Base-by-base conservation (phyloP, 2,329 filamentous ascomycete species). In the Chaetomiaceae sp. region DNA sequence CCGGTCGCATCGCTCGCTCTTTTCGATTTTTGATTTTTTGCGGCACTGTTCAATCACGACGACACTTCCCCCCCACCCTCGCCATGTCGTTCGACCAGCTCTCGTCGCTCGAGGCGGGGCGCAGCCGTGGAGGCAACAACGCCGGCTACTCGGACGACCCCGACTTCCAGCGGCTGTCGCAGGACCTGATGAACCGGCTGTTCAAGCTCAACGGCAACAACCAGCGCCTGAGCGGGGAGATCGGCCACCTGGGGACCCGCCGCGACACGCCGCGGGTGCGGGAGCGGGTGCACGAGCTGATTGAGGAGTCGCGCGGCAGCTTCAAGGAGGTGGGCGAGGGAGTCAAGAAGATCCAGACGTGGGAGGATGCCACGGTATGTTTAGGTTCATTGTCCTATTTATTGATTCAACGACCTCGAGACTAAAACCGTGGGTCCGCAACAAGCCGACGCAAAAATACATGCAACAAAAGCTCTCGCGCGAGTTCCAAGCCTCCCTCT, bases 401-500 rank as follows among this genome's bases (percentile, higher is more conserved):
- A 5, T 25, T 20, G 7, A 13, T 10, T 25, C n/a, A n/a, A n/a
- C n/a, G n/a, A n/a, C n/a, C n/a, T n/a, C n/a, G n/a, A n/a, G 4
- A 16, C 34, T 50, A 39, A 50, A 23, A 10, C 17, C 6, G 16
- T n/a, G n/a, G 25, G 25, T 7, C 10, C 13, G 12, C 54, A 96
- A n/a, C n/a, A n/a, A n/a, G 89, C 89, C 92, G 54, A 87, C 89
- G 48, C 93, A 99, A 75, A 95, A 92, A 70, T 97, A 95, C 74
- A 93, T 90, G 19, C 92, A 96, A 64, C 88, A 92, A 61, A 97
- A 97, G 68, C 79, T 99, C 30, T 92, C 89, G 55, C 87, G 89
- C 64, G 91, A 97, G 67, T 96, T 97, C 74, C 87, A 91, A 65
- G 81, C 87, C 31, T 87, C 88, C 43, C 81, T 97, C 52, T 82